A percentile compares a stretch with the other conserved stretches of the same genome.
Conservation (phyloP, 352 stramenopile species). For the Phytophthora niederhauseri region DNA sequence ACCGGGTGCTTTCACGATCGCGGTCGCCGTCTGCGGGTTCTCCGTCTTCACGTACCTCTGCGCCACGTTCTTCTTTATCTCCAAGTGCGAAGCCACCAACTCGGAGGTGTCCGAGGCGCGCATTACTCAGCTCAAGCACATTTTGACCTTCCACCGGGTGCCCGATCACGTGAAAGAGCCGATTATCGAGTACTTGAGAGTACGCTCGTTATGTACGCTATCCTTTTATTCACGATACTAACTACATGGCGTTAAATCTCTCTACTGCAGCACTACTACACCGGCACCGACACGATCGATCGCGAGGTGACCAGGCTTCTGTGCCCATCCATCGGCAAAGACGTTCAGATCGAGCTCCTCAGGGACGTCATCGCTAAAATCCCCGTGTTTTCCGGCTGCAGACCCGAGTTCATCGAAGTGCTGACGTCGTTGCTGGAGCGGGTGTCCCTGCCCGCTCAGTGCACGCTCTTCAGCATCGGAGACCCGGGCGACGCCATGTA, state of each 20-base stretch:
- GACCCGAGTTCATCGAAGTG: slow-evolving; percentile 53
- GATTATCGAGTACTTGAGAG: slow-evolving; percentile 53
- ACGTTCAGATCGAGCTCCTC: slow-evolving; percentile 80
- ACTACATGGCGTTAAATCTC: not conserved
- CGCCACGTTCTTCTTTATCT: slow-evolving; percentile 70
- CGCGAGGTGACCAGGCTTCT: slow-evolving; percentile 67
- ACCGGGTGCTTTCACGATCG: too few relatives aligned
- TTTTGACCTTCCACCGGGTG: slow-evolving; percentile 58
- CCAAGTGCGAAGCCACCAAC: slow-evolving; percentile 63
- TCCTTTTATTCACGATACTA: too few relatives aligned
- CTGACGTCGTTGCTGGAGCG: slow-evolving; percentile 65
- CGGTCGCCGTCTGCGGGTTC: slow-evolving; percentile 57
- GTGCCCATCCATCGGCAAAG: slow-evolving; percentile 70
- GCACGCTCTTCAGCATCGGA: slow-evolving; percentile 53
- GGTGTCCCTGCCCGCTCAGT: slow-evolving; percentile 58
- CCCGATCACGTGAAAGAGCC: slow-evolving; percentile 42
- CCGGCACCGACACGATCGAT: slow-evolving; percentile 65
- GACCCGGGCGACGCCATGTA: slow-evolving; percentile 75
- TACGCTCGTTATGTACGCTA: slow-evolving; percentile 17
- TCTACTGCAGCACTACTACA: slow-evolving; percentile 52
- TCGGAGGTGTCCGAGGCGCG: slow-evolving; percentile 46
- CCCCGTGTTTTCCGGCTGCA: slow-evolving; percentile 63
- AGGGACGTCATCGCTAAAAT: slow-evolving; percentile 50
- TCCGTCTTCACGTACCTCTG: slow-evolving; percentile 65
- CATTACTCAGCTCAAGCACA: slow-evolving; percentile 65